Evolutionary conservation across 805 yeast genomes (phyloP), one percentile per base, ranked within the genome.

Genomic region (Zygosaccharomyces bailii): DNA sequence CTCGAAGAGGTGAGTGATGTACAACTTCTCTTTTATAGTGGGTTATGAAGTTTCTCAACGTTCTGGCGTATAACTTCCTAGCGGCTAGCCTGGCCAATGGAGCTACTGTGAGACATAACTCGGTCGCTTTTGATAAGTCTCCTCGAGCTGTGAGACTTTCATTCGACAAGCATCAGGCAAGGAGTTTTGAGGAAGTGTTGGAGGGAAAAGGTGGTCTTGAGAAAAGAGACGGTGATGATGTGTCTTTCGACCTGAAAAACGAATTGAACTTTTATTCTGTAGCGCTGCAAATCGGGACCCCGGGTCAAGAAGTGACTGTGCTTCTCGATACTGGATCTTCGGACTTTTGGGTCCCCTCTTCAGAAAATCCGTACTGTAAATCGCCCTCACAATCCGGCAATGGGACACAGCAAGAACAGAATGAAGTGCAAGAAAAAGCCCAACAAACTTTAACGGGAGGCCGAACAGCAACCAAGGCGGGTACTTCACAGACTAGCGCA

Each of bases 291-390:
- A 52, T 82, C 13, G 88, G 89, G 1, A 75, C 84, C 0, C 71
- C 78, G 1, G 55, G 66, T 1, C 80, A 80, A 51, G 56, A 62
- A 14, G 68, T 81, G 3, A 65, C 63, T 6, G 78, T 80, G 4
- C 61, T 79, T 33, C 57, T 82, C 9, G 89, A 82, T 54, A 82
- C 87, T 0, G 89, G 88, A 1, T 80, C 86, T 0, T 73, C 84
- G 0, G 88, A 82, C 57, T 61, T 83, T 6, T 82, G 61, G 60
- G 76, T 83, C 16, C 69, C 76, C 46, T 67, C 72, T 23, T 60
- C 74, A 1, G 54, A 66, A 30, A 79, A 78, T 54, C 74, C 82
- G 2, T 73, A 69, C 46, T 75, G 80, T 55, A 33, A 54, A 3
- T 39, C 59, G 3, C 25, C 25, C 9, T 5, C 5, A 21, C 8